These are phyloP conservation scores for Cerioporus squamosus DNA, from an alignment of 1,284 basidiomycete species.

Conservation along the genomic window DNA sequence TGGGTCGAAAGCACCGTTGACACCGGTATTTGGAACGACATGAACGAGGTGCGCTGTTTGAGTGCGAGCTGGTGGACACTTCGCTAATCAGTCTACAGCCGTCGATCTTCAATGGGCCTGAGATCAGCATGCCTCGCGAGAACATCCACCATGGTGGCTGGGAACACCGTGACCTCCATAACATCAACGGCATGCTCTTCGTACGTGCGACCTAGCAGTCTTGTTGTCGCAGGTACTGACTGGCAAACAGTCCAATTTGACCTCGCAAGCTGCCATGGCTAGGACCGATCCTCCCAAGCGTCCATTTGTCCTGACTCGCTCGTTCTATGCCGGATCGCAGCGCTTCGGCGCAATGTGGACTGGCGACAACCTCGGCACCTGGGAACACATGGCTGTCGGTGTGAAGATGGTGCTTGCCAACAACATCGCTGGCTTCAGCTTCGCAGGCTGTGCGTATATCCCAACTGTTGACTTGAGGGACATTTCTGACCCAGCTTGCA, in stretches of 20 bases:
- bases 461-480: neutral
- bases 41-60: slow-evolving; percentile 79
- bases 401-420: slow-evolving; percentile 94
- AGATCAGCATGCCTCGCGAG: slow-evolving; percentile 97
- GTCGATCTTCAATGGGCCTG: slow-evolving; percentile 97
- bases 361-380: slow-evolving; percentile 96
- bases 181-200: slow-evolving; percentile 90
- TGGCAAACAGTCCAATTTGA: slow-evolving; percentile 76
- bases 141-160: slow-evolving; percentile 91
- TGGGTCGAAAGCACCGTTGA: slow-evolving; percentile 82
- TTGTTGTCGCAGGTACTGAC: slow-evolving; percentile 9
- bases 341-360: slow-evolving; percentile 98
- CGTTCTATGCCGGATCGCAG: slow-evolving; percentile 96
- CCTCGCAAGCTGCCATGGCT: slow-evolving; percentile 79
- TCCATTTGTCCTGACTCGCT: slow-evolving; percentile 94
- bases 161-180: slow-evolving; percentile 97
- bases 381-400: slow-evolving; percentile 96
- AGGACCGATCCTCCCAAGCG: slow-evolving; percentile 79
- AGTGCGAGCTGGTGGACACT: neutral
- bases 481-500: slow-evolving; percentile 34
- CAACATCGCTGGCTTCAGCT: slow-evolving; percentile 93
- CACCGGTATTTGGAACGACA: slow-evolving; percentile 97
- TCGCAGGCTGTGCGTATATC: slow-evolving; percentile 77
- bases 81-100: slow-evolving; percentile 58
- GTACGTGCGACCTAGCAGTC: slow-evolving; percentile 45